Conservation (phyloP, 2,329 filamentous ascomycete species). For the Calonectria pauciramosa region DNA sequence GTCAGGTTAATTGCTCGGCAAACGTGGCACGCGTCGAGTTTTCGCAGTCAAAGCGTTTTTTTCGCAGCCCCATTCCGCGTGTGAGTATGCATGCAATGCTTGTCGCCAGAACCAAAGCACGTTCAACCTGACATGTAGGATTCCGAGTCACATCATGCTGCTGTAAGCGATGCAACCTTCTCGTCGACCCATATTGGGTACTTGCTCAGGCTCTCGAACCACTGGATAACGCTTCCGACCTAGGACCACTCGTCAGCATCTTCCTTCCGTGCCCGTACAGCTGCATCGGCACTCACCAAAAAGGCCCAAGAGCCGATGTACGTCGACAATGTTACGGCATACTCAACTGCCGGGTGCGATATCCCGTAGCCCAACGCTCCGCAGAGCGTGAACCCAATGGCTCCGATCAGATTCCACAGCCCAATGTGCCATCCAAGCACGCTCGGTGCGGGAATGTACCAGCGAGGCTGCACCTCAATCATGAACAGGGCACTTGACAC, state of each 20-base stretch:
- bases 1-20: neutral
- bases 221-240: constrained; percentile 43
- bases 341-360: constrained; percentile 50
- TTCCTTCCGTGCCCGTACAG: neutral
- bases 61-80: neutral
- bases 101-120: neutral
- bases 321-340: constrained; percentile 63
- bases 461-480: constrained; percentile 74
- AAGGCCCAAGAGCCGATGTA: constrained; percentile 66
- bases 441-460: constrained; percentile 70
- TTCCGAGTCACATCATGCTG: constrained; percentile 3
- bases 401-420: constrained; percentile 74
- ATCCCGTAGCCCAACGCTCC: constrained; percentile 68
- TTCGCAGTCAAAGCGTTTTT: neutral
- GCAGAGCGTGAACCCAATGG: constrained; percentile 73
- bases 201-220: constrained; percentile 44
- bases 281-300: constrained; percentile 43
- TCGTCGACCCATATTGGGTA: constrained; percentile 39
- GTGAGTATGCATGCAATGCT: neutral
- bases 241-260: constrained; percentile 63
- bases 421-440: constrained; percentile 78
- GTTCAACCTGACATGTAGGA: neutral
- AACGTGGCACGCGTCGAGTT: neutral
- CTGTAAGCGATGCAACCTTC: constrained; percentile 17
- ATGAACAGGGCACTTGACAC: constrained; percentile 72